Conservation (phyloP, 495 filamentous ascomycete species). For the Annulohypoxylon nitens region DNA sequence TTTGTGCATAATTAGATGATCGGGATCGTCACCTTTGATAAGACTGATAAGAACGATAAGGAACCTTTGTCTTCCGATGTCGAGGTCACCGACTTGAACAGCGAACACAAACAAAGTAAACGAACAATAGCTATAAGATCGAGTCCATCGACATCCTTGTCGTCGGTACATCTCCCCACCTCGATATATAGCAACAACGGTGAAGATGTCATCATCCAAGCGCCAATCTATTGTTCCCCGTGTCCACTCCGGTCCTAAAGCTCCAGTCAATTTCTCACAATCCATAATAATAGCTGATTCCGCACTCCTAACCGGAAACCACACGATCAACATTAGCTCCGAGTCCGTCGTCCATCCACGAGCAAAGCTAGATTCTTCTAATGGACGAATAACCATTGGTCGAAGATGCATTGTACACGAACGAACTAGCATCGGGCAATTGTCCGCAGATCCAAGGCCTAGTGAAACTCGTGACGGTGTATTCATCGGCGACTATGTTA, state of each 20-base stretch:
- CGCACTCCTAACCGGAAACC: slow-evolving; percentile 76
- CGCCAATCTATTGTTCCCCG: slow-evolving; percentile 65
- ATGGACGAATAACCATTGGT: slow-evolving; percentile 79
- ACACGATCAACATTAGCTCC: slow-evolving; percentile 76
- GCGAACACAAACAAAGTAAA: neutral
- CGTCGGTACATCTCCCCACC: slow-evolving; percentile 4
- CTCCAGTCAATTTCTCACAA: slow-evolving; percentile 77
- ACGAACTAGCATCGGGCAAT: slow-evolving; percentile 70
- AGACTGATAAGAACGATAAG: neutral
- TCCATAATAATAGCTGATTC: slow-evolving; percentile 80
- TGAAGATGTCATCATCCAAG: slow-evolving; percentile 58
- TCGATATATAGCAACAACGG: neutral
- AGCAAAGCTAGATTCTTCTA: slow-evolving; percentile 73
- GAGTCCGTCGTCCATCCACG: slow-evolving; percentile 88
- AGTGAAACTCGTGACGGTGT: slow-evolving; percentile 56
- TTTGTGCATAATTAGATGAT: slow-evolving; percentile 14
- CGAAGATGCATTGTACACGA: slow-evolving; percentile 82
- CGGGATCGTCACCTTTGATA: too few relatives aligned
- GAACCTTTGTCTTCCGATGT: neutral
- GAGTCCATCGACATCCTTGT: slow-evolving; percentile 18
- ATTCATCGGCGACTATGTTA: slow-evolving; percentile 68
- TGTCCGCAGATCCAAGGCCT: slow-evolving; percentile 52
- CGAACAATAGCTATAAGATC: slow-evolving; percentile 24
- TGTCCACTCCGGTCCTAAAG: slow-evolving; percentile 64
- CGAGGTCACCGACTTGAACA: neutral